Evolutionary conservation across 2,329 filamentous ascomycete species (phyloP), one percentile per base, ranked within the genome.

Genomic region (Penicillium freii): DNA sequence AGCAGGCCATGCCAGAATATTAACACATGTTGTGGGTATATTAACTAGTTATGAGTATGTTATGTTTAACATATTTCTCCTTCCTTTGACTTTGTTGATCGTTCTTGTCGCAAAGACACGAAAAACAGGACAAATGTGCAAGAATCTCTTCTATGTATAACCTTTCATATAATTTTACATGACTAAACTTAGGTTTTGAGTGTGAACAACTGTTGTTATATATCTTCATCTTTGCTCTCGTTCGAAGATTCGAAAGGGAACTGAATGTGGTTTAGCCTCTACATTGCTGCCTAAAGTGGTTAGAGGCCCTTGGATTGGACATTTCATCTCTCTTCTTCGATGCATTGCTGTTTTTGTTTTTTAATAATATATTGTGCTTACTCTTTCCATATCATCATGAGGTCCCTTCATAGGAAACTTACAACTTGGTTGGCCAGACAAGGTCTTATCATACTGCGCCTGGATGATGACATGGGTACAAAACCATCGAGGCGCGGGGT

Each of bases 401-500:
- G n/a, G n/a, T 31, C 17, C 10, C 43, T 19, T 8, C 8, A 36
- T 48, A 0, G n/a, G 9, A 25, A 29, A 36, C 7, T 10, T 11
- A 10, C 5, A 7, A 38, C 4, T 8, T 39, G 34, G n/a, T 40
- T 17, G 34, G 34, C 11, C 23, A 50, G 8, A 17, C 2, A 17
- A 3, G 27, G 15, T 11, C 19, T 23, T 42, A 21, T 13, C 48
- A 42, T 42, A 51, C 38, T 33, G 13, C 48, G 38, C 27, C 25
- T 42, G 27, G 29, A 45, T 52, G 39, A 52, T 10, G 17, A 4
- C 17, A 45, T 25, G 19, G 21, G 6, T 13, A 6, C 21, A 45
- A 48, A 54, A 40, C 9, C 38, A n/a, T 38, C 27, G 44, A 54
- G 45, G 52, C 51, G 51, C 52, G 52, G 52, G 44, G 44, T 49